Base-by-base conservation (phyloP, 163 green algal genomes). In the Coccomyxa subellipsoidea region DNA sequence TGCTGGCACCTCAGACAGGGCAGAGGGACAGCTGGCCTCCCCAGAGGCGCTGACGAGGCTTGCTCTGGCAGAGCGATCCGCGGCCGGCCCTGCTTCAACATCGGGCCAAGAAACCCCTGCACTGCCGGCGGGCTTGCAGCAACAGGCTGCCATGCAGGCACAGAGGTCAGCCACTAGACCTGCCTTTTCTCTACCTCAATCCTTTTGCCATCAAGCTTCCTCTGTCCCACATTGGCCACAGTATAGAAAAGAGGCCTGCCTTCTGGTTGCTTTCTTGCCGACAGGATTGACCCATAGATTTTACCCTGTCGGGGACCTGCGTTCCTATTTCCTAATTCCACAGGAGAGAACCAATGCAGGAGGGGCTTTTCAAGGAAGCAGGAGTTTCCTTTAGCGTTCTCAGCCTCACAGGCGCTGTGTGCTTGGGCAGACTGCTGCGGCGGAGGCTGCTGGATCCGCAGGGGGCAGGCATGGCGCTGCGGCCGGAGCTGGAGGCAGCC, bases 401-500 rank as follows among this genome's bases (percentile, higher is more conserved):
- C n/a, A n/a, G 47, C 15, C 23, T 59, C 47, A 59, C 2, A 5
- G 23, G 47, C 23, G 47, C 47, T 2, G 3, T 5, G 47, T 59
- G 47, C 47, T 27, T 18, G 23, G 21, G 47, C 47, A 59, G 47
- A 18, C 47, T 59, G 47, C 47, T 59, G 47, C 47, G 47, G 47
- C 1, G 5, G 47, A 59, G 47, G 47, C 47, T 59, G 47, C 47
- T 59, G 47, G 31, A 85, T 54, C 83, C 80, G 21, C 79, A 83
- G 77, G 84, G 84, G 23, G 36, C 38, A 12, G 54, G n/a, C 36
- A 81, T 84, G 73, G 4, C 29, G 39, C 76, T 91, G 59, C 84
- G 88, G 9, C 81, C 83, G 5, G 54, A 76, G 23, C 73, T 88
- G 53, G 72, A 83, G 7, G 70, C 40, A 15, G 76, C 53, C 36